Percentiles rank a stretch among this genome's conserved stretches.
Conservation (phyloP, 2,329 filamentous ascomycete genomes). For the Fusarium citri region DNA sequence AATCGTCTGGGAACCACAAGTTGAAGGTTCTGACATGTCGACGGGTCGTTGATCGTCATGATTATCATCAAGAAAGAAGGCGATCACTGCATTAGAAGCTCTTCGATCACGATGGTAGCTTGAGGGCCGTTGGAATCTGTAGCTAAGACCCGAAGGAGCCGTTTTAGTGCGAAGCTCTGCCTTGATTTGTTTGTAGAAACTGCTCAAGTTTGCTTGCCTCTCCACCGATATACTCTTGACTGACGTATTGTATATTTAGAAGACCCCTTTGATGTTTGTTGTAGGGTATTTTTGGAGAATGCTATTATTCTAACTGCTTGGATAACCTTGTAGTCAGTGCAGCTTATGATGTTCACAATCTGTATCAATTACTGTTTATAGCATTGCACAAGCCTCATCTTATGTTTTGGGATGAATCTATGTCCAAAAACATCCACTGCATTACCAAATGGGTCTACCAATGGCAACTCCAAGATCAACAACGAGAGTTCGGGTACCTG, state of each 20-base stretch:
- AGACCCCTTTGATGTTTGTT: background rate
- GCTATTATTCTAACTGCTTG: background rate
- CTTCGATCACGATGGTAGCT: slow-evolving; percentile 21
- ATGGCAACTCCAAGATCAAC: background rate
- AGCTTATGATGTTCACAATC: background rate
- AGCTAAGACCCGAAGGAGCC: background rate
- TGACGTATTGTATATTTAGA: background rate
- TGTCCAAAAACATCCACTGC: background rate
- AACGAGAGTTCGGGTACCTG: slow-evolving; percentile 30
- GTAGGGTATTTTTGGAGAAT: background rate
- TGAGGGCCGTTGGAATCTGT: slow-evolving; percentile 2
- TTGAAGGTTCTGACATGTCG: slow-evolving; percentile 5
- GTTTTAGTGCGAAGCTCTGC: background rate
- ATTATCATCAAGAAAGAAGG: background rate
- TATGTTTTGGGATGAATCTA: background rate
- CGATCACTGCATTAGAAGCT: slow-evolving; percentile 4
- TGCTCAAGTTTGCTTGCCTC: slow-evolving; percentile 1
- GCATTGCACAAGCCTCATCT: background rate
- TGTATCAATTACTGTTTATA: background rate
- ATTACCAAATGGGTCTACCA: background rate
- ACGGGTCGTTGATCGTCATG: slow-evolving; percentile 10
- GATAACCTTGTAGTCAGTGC: no score
- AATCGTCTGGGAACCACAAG: slow-evolving; percentile 2
- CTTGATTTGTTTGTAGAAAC: slow-evolving; percentile 1
- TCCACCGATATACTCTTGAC: background rate